Base-by-base conservation (phyloP, 2,329 filamentous ascomycete genomes). In the Lachnellula subtilissima region DNA sequence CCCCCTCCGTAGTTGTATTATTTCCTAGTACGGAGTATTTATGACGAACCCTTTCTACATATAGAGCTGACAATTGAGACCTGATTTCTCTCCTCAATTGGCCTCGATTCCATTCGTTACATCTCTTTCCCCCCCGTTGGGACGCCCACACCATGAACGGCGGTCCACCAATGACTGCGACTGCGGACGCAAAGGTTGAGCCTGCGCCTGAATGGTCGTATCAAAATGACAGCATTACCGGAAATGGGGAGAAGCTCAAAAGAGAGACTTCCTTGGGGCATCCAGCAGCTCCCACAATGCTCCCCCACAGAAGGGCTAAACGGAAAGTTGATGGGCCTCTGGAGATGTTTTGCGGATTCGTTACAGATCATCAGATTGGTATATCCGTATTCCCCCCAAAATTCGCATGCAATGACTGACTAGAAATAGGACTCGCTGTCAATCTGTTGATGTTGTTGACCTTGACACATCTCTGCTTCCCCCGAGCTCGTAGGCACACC, bases 401-500 rank as follows among this genome's bases (percentile, higher is more conserved):
- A 32, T 52, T 17, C 48, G 14, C 19, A 28, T 12, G 17, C 32
- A 35, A 14, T 46, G 4, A 47, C 56, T 64, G 50, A 64, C 47
- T 48, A 42, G 22, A 35, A 14, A 3, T 66, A 91, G 91, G 90
- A 58, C 83, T 97, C 63, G 90, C 91, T 12, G 80, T 94, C 72
- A 96, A 95, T 71, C 85, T 94, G 56, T 78, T 97, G 61, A 84
- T 90, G 55, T 85, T 95, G 62, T 84, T 97, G 62, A 84, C 88
- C 71, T 84, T 96, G 62, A 85, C 89, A 54, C 91, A 97, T 75
- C 76, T 86, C 66, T 86, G 87, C 69, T 91, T 96, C 70, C 91
- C 93, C 51, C 87, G 86, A 66, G 84, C 91, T 49, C 84, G 90
- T 62, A 77, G 81, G 52, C 85, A 88, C 67, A 96, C 91, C n/a